Conservation (phyloP, 352 stramenopile species). For the Phytophthora lateralis region DNA sequence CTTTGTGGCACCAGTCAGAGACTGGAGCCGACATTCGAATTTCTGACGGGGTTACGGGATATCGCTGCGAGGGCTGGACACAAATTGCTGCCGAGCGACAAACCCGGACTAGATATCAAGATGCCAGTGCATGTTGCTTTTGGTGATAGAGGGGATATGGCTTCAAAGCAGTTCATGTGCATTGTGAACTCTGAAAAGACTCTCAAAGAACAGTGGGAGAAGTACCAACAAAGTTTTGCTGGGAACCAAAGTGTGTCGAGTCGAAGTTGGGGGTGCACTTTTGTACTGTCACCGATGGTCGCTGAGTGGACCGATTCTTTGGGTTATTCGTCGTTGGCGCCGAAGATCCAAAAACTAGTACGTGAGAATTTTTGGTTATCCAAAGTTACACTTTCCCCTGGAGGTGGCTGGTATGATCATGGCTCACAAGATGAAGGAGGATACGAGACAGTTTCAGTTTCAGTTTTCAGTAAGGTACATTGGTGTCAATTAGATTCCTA, state of each 20-base stretch:
- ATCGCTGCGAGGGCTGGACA: background rate
- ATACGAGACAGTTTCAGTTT: conserved; percentile 9
- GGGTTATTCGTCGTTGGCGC: background rate
- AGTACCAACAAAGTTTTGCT: conserved; percentile 2
- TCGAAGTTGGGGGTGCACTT: conserved; percentile 10
- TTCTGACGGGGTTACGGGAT: background rate
- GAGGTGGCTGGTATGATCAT: background rate
- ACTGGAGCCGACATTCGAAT: background rate
- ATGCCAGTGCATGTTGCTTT: background rate
- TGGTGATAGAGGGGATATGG: background rate
- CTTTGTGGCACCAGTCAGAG: background rate
- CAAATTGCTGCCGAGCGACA: background rate
- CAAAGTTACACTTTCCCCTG: background rate
- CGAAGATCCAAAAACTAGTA: conserved; percentile 1
- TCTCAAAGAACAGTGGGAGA: conserved; percentile 1
- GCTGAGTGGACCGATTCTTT: background rate
- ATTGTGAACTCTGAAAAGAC: conserved; percentile 6
- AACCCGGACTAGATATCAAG: background rate
- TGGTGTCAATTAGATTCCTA: no score
- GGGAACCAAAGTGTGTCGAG: background rate
- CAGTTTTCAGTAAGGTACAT: no score
- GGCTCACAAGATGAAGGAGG: background rate
- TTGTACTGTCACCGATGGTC: conserved; percentile 11
- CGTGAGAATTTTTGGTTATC: conserved; percentile 11
- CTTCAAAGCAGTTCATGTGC: background rate